phyloP scores from a whole-genome alignment of 306 rosid genomes.

The Acmispon strigosus region DNA sequence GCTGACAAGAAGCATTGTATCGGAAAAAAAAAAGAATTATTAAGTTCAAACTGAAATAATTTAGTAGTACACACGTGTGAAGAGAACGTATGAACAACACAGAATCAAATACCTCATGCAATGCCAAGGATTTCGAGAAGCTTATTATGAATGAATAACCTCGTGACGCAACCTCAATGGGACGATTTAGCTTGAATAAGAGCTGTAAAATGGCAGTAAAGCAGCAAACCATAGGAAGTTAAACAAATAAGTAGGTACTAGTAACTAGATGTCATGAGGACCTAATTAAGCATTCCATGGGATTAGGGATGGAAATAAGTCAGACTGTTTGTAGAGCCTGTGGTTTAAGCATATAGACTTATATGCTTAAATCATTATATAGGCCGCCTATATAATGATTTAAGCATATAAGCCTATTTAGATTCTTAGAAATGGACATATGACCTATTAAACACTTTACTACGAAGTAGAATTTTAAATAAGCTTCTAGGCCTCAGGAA shows the following conservation, averaged over 20 bases:
- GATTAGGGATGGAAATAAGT: background rate
- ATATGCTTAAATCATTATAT: too few relatives aligned
- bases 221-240: slow-evolving; percentile 12
- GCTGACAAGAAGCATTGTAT: slow-evolving; percentile 52
- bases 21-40: slow-evolving; percentile 9
- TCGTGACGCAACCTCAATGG: slow-evolving; percentile 86
- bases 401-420: too few relatives aligned
- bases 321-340: too few relatives aligned
- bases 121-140: slow-evolving; percentile 80
- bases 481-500: too few relatives aligned
- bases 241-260: background rate
- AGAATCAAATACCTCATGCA: slow-evolving; percentile 65
- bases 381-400: too few relatives aligned
- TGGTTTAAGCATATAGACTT: too few relatives aligned
- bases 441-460: too few relatives aligned
- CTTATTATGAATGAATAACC: slow-evolving; percentile 89
- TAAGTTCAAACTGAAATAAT: slow-evolving; percentile 15
- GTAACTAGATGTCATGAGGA: background rate
- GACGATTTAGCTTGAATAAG: slow-evolving; percentile 83
- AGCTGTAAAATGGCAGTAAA: slow-evolving; percentile 55
- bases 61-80: slow-evolving; percentile 5
- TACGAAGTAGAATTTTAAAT: too few relatives aligned
- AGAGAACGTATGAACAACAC: background rate
- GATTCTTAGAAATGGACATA: too few relatives aligned
- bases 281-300: slow-evolving; percentile 12